Base-by-base conservation (phyloP, 1,284 basidiomycete genomes). In the Ceraceosorus bombacis region DNA sequence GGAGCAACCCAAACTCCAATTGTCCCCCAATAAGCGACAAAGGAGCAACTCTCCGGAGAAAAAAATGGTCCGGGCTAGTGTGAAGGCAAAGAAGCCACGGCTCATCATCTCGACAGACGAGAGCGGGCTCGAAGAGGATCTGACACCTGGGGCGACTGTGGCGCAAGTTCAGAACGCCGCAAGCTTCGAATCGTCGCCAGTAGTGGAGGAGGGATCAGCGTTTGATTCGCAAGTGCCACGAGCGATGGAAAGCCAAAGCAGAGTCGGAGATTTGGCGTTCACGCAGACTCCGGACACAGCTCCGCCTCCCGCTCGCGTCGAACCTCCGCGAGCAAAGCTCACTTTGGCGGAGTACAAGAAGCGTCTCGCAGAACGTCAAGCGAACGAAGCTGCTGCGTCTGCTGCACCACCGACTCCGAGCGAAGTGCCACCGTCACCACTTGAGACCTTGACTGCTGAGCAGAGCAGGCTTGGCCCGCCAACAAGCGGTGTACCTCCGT, bases 331-430 rank as follows among this genome's bases (percentile, higher is more conserved):
- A 48, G 67, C 69, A 41, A 71, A 72, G 56, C 63, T 77, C 5
- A 73, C 72, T 7, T 43, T 77, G 46, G 74, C 74, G 37, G 74
- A 77, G 41, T 77, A 76, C 67, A 76, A 74, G 60, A 70, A 70
- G 48, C 69, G 74, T 10, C 63, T 76, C 6, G 72, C 72, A 3
- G 68, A 72, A 55, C 66, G 70, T 41, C 64, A 71, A 6, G 67
- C 71, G 17, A 66, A 70, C 13, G 65, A 54, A 40, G 64, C 65
- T 53, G 64, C 59, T 54, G 49, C 55, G 2, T 38, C 54, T 7
- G 43, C 43, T 46, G 43, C 43, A 15, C 43, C 43, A 10, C 43
- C 43, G 43, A 10, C 43, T 46, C 43, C 43, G 10, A 46, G 43
- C 43, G 15, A 46, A 10, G 43, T 46, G 43, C 43, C 43, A 1